Evolutionary conservation across 129 eudicot genomes (phyloP), one percentile per base, ranked within the genome.

Genomic region (Saussurea involucrata): DNA sequence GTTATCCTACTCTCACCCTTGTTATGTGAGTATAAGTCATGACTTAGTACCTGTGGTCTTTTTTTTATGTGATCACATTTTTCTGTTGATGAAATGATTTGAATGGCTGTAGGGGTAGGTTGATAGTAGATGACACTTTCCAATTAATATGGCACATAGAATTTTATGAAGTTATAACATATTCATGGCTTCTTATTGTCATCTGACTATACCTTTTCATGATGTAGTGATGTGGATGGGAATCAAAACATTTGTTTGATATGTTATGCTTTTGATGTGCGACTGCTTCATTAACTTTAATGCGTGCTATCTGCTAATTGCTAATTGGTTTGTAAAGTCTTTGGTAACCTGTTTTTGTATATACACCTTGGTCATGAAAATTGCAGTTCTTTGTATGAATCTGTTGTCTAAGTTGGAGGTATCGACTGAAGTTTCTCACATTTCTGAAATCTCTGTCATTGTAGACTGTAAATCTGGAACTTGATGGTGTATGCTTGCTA

Each of bases 401-500:
- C 22, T 53, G 61, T n/a, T 18, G 21, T 7, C 22, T n/a, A 17
- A 53, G 24, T 53, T 53, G 7, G 61, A n/a, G 22, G 28, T 66
- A 66, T 31, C 2, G 9, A 44, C 24, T 46, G 46, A 66, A 46
- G 34, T 67, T 76, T 2, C 74, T 44, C 67, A 76, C 20, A 20
- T 77, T 34, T 15, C 27, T 32, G 74, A 67, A 21, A 15, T 76
- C 31, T 49, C 4, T 66, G 34, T 12, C 49, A 20, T 31, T 55
- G 67, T 53, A 77, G 81, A 71, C 24, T 66, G 34, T 29, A 76
- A 64, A 29, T 66, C 65, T 67, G 80, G 74, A 68, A 53, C 32
- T 76, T 67, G 66, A 34, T 29, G 74, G 36, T 25, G 36, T 11
- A 49, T 76, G 53, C 73, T 76, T 29, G 63, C 63, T 37, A 34